Base-by-base conservation (phyloP, 306 rosid genomes). In the Casuarina equisetifolia region DNA sequence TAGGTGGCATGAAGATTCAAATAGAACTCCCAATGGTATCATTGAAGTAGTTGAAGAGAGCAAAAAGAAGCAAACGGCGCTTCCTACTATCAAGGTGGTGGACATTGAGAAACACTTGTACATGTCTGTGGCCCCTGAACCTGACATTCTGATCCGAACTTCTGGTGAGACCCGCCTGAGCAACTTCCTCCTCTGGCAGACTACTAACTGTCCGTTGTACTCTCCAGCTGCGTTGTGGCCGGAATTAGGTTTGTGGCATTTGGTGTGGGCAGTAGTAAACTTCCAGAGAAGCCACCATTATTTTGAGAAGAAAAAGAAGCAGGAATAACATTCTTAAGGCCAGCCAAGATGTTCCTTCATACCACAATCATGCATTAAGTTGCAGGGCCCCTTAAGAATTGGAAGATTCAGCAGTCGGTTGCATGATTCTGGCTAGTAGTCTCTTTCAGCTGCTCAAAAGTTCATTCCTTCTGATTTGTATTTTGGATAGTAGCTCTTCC, bases 121-220 rank as follows among this genome's bases (percentile, higher is more conserved):
- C 85, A 90, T 92, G 96, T 81, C 88, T 45, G 91, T 90, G 76
- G 93, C 93, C 35, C 93, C 96, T 45, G 96, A 92, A 69, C 96
- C 96, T 0, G 96, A 92, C 76, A 87, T 87, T 38, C 25, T 92
- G 82, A 86, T 92, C 35, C 86, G 92, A 78, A 84, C 89, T 70
- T 85, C 90, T 0, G 97, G 97, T 0, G 96, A 88, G 77, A 82
- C 75, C 35, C 90, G 96, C 1, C 91, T 92, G 53, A 89, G 96
- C 79, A 92, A 89, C 82, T 90, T 92, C 78, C 96, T 90, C 79
- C 97, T 92, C 55, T 92, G 93, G 97, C 91, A 90, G 80, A 88
- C 93, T 68, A 69, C 84, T 72, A 52, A 79, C 69, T 88, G 92
- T 49, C 89, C 84, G n/a, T 80, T 91, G 84, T 88, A 85, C 80